Base-by-base conservation (phyloP, 1,284 basidiomycete species). In the Ganoderma lingzhi region DNA sequence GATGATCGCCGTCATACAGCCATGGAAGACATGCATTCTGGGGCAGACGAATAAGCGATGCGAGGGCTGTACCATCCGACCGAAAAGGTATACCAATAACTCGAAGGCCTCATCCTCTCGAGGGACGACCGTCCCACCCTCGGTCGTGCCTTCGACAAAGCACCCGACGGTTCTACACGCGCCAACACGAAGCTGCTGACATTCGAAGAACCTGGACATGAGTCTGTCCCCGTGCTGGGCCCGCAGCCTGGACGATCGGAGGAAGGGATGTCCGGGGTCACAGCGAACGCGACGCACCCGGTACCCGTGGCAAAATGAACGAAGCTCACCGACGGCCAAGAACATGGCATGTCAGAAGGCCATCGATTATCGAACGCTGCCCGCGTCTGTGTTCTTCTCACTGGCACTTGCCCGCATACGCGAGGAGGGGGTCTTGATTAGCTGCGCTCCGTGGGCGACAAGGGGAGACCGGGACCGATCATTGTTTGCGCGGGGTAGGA, bases 241-340 rank as follows among this genome's bases (percentile, higher is more conserved):
- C 32, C 45, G 45, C 51, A 48, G 45, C 48, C 19, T 5, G 32
- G 23, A 10, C 12, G 12, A 12, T 58, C 5, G 2, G 10, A 48
- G 19, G 51, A 44, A 62, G 53, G 53, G 68, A 65, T 69, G 61
- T 53, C 64, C 68, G 68, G 68, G 68, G 68, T 69, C 68, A 62
- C 58, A 39, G 23, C 17, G 63, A 55, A 35, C 58, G 58, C 62
- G 44, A n/a, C 35, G 23, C 23, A 23, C 23, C 23, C 23, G 37
- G 55, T 6, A 58, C 30, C 30, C 17, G 6, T 39, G 14, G 32
- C 19, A 19, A 58, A 35, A 39, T 58, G 56, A 35, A 58, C 35
- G 56, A 39, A 58, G 17, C 56, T 12, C 15, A 19, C 15, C 17
- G 15, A 14, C 56, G n/a, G 32, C 32, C 35, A 35, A 58, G 35